Conservation (phyloP, 1,139 yeast species). For the Debaryomyces coudertii region DNA sequence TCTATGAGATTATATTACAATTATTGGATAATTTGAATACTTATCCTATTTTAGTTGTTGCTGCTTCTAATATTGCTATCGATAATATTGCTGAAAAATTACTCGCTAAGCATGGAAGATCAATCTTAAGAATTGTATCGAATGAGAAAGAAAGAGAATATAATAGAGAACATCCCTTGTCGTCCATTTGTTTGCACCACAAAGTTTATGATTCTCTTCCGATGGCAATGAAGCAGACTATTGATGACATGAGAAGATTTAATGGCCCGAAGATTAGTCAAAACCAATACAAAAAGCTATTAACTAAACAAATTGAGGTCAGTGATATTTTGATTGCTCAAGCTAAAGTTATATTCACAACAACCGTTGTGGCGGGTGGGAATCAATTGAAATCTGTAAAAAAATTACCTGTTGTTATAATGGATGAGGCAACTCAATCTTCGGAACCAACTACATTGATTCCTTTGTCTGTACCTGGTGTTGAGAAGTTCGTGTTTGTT, state of each 20-base stretch:
- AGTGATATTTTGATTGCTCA: slow-evolving; percentile 58
- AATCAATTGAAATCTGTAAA: slow-evolving; percentile 57
- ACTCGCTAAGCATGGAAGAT: slow-evolving; percentile 50
- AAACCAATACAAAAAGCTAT: slow-evolving; percentile 52
- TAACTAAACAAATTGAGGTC: slow-evolving; percentile 46
- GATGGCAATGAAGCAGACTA: slow-evolving; percentile 41
- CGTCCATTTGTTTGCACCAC: slow-evolving; percentile 65
- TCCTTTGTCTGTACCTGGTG: slow-evolving; percentile 70
- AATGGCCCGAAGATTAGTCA: slow-evolving; percentile 40
- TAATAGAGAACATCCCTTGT: slow-evolving; percentile 54
- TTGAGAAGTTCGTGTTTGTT: slow-evolving; percentile 67
- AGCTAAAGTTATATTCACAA: slow-evolving; percentile 70
- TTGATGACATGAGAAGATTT: slow-evolving; percentile 44
- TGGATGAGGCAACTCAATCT: slow-evolving; percentile 67
- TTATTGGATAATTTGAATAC: slow-evolving; percentile 57
- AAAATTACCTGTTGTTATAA: slow-evolving; percentile 66
- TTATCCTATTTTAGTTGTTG: slow-evolving; percentile 70
- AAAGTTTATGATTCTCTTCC: slow-evolving; percentile 57
- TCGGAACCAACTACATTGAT: slow-evolving; percentile 71
- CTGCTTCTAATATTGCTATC: slow-evolving; percentile 76
- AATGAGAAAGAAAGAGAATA: slow-evolving; percentile 65
- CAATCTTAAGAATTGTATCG: slow-evolving; percentile 63
- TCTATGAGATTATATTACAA: slow-evolving; percentile 67
- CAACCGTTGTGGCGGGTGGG: slow-evolving; percentile 74
- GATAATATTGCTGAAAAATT: slow-evolving; percentile 77